phyloP scores from a whole-genome alignment of 2,329 filamentous ascomycete genomes.

The Ophiocordyceps robertsii region DNA sequence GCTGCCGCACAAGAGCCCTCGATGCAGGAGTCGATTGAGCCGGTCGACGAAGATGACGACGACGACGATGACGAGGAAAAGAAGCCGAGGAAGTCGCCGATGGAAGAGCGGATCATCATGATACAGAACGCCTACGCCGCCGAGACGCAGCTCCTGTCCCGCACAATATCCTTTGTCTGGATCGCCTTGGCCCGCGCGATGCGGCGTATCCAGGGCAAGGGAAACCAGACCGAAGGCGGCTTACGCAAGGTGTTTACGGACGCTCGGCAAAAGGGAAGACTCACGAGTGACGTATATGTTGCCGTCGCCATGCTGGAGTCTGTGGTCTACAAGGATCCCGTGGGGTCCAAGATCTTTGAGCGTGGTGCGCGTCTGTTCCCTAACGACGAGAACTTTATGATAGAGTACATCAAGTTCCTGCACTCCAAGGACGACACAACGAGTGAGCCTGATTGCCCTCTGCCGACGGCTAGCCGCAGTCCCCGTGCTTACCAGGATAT shows the following conservation, averaged over 20 bases:
- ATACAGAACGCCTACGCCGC: conserved; percentile 54
- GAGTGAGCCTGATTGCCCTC: conserved; percentile 46
- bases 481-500: conserved; percentile 7
- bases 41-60: conserved; percentile 39
- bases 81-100: conserved; percentile 35
- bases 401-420: conserved; percentile 92
- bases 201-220: conserved; percentile 84
- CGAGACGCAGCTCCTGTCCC: conserved; percentile 64
- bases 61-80: conserved; percentile 31
- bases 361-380: conserved; percentile 87
- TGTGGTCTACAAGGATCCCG: conserved; percentile 86
- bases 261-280: conserved; percentile 70
- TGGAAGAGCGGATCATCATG: conserved; percentile 49
- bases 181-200: conserved; percentile 89
- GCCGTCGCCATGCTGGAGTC: conserved; percentile 88
- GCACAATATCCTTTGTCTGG: conserved; percentile 86
- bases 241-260: conserved; percentile 83
- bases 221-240: conserved; percentile 51
- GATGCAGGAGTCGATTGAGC: conserved; percentile 23
- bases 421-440: conserved; percentile 86
- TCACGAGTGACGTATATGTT: conserved; percentile 91
- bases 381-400: conserved; percentile 81
- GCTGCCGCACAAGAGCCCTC: conserved; percentile 24
- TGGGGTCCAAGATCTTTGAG: conserved; percentile 91
- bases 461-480: not conserved